Conservation (phyloP, 352 stramenopile species). For the Achlya hypogyna region DNA sequence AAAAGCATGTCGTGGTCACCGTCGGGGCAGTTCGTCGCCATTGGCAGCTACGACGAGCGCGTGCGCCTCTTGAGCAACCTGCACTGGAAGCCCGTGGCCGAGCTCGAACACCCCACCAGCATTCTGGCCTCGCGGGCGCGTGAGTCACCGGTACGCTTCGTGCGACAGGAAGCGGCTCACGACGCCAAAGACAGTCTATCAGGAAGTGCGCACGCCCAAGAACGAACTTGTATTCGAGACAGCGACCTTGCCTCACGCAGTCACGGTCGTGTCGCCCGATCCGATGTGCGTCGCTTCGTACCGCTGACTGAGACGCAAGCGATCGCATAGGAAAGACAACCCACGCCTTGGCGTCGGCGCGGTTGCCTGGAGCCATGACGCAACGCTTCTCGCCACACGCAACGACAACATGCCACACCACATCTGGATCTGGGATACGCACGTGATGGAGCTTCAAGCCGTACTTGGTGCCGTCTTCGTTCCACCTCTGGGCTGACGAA, state of each 20-base stretch:
- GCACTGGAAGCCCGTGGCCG: slow-evolving; percentile 63
- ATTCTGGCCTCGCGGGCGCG: neutral
- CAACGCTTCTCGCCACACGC: slow-evolving; percentile 59
- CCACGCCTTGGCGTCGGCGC: slow-evolving; percentile 62
- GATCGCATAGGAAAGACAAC: slow-evolving; percentile 50
- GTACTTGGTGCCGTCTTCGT: too few species aligned
- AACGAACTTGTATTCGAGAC: neutral
- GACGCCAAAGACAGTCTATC: neutral
- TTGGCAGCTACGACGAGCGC: slow-evolving; percentile 72
- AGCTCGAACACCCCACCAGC: slow-evolving; percentile 45
- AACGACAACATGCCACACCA: slow-evolving; percentile 79
- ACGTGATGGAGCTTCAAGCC: slow-evolving; percentile 58
- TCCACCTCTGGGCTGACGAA: neutral
- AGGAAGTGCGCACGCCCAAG: slow-evolving; percentile 1
- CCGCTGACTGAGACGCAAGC: neutral
- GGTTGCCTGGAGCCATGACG: slow-evolving; percentile 56
- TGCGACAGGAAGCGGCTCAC: neutral
- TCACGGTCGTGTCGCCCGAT: slow-evolving; percentile 49
- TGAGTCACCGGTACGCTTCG: neutral
- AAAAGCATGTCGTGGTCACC: slow-evolving; percentile 68
- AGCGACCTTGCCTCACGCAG: slow-evolving; percentile 42
- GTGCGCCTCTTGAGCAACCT: slow-evolving; percentile 66
- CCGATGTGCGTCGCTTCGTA: slow-evolving; percentile 37
- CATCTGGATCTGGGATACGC: slow-evolving; percentile 74
- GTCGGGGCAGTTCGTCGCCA: slow-evolving; percentile 62